Evolutionary conservation across 106 monocot genomes (phyloP).

Genomic region (Phalaenopsis aphrodite): DNA sequence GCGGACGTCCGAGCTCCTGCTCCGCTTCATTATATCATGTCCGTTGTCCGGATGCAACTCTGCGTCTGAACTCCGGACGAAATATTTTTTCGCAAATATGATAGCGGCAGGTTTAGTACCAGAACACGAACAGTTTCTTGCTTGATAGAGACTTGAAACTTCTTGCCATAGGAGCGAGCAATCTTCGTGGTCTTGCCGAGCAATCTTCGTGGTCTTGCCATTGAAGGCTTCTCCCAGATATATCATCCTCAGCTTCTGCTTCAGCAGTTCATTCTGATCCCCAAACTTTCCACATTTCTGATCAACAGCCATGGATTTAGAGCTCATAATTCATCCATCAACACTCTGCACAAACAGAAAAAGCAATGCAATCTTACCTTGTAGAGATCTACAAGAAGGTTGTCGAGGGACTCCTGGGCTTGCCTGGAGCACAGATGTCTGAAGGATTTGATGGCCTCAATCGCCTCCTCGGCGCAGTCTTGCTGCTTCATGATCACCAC

Average conservation of each 20-base stretch:
- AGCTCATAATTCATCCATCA: background rate
- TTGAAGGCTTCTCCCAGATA: conserved; percentile 59
- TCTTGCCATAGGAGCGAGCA: conserved; percentile 72
- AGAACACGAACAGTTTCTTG: conserved; percentile 55
- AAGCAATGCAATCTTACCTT: conserved; percentile 22
- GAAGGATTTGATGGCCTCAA: conserved; percentile 70
- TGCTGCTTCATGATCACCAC: conserved; percentile 81
- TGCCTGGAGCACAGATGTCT: conserved; percentile 61
- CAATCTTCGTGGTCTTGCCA: conserved; percentile 63
- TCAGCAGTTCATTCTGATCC: conserved; percentile 52
- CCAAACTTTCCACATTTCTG: conserved; percentile 58
- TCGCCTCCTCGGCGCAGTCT: conserved; percentile 54
- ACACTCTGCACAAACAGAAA: background rate
- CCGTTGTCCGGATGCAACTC: too few species aligned
- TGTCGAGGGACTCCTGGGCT: conserved; percentile 82
- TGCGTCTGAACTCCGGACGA: too few species aligned
- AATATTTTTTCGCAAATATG: background rate
- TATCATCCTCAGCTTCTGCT: conserved; percentile 60
- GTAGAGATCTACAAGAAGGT: conserved; percentile 80
- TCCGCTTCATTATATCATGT: too few species aligned
- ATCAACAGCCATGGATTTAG: background rate
- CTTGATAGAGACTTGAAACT: conserved; percentile 70
- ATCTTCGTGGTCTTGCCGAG: conserved; percentile 63
- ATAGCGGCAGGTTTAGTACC: conserved; percentile 12
- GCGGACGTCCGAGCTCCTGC: too few species aligned